Evolutionary conservation across 495 filamentous ascomycete species (phyloP), one percentile per base, ranked within the genome.

Genomic region (Podospora fimiseda): DNA sequence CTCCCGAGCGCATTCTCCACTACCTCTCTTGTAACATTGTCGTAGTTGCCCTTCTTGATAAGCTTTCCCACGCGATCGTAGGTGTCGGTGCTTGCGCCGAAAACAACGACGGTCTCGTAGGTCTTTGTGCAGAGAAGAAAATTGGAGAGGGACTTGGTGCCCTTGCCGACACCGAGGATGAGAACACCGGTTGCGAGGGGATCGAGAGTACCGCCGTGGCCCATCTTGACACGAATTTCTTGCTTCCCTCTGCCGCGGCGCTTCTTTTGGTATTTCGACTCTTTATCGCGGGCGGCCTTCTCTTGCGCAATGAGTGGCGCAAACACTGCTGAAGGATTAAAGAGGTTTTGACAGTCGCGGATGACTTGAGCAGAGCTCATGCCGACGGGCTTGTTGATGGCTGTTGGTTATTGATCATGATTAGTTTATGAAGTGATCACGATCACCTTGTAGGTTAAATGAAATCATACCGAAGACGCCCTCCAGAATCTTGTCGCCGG

Each of bases 161-260:
- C 94, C 48, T 80, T 82, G 16, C 90, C 92, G 8, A 96, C 80
- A 33, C 91, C 94, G 2, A 89, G 73, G 43, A 96, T 86, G 48
- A 99, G 76, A 9, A 99, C 89, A 20, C 93, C 93, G 1, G 89
- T 95, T 13, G 93, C 93, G 57, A 96, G 79, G 2, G 93, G 93
- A 61, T 99, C 93, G 3, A 99, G 78, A 0, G 93, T 99, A 27
- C 93, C 93, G 30, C 94, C 93, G 71, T 99, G 93, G 16, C 93
- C 93, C 59, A 97, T 86, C 73, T 99, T 99, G 54, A 97, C 85
- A 52, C 88, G 77, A 7, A 86, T 53, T 0, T 76, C 69, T 39
- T 70, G 62, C 68, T 82, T 82, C 36, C 69, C 64, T 47, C 60
- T 60, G 43, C 76, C 71, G 52, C 79, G 71, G 18, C 79, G 78